Evolutionary conservation across 1,284 basidiomycete genomes (phyloP), one percentile per base, ranked within the genome.

Genomic region (Cystobasidiaceae sp.): DNA sequence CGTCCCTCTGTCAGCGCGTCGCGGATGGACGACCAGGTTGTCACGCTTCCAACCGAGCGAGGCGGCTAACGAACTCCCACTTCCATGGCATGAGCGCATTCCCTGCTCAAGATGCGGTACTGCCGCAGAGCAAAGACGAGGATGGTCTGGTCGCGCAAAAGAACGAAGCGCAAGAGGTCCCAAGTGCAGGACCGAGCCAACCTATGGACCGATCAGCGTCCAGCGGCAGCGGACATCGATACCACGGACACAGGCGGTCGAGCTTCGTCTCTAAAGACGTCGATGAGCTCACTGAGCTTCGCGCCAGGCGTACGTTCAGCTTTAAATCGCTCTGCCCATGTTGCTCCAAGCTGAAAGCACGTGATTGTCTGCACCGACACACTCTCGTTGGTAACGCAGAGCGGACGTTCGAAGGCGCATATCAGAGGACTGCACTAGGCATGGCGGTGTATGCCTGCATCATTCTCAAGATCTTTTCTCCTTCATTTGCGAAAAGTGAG

Each of bases 391-490:
- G n/a, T n/a, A n/a, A n/a, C 27, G 19, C 25, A 62, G 65, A 67
- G 50, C 46, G 45, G n/a, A 67, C 56, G 2, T 62, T 57, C 33
- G 54, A 62, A 23, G 66, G 89, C 21, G 89, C 88, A 25, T 91
- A 90, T 74, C 81, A 81, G 32, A 83, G 89, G 28, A 87, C 85
- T 0, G 88, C 88, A 0, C 79, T 92, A 8, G 83, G 84, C 19
- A 84, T 84, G 70, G 80, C 91, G 2, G 85, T 87, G 0, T 90
- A 88, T 72, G 82, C 87, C 4, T 76, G 89, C 63, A 83, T 87
- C 0, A 82, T 90, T 60, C 78, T 91, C 3, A 84, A 87, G 55
- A 81, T 92, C 17, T 92, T 91, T 71, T 86, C 89, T 72, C 74
- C 74, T 37, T 77, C 82, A 17, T 90, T 89, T 75, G 85, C 84